Conservation (phyloP, 202 grass and related monocot genomes). For the Musa balbisiana region DNA sequence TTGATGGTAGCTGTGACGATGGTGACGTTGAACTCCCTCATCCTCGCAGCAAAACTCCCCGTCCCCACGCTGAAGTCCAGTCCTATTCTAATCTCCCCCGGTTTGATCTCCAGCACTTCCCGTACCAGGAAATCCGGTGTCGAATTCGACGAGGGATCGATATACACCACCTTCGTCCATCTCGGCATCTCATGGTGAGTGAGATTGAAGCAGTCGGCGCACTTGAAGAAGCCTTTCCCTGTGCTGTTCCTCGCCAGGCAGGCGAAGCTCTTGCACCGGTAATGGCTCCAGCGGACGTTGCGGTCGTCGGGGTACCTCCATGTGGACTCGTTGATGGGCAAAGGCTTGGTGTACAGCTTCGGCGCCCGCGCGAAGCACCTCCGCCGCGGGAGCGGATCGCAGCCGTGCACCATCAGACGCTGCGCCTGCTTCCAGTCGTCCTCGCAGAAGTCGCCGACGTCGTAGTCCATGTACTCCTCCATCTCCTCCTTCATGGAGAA, state of each 20-base stretch:
- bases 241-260: conserved; percentile 31
- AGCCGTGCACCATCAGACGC: conserved; percentile 37
- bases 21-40: conserved; percentile 34
- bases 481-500: conserved; percentile 28
- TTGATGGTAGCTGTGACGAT: conserved; percentile 32
- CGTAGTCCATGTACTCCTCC: conserved; percentile 31
- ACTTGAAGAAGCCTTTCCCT: conserved; percentile 43
- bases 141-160: conserved; percentile 18
- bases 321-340: conserved; percentile 23
- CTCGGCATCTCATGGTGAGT: conserved; percentile 31
- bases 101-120: conserved; percentile 28
- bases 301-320: conserved; percentile 33
- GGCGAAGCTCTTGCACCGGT: conserved; percentile 36
- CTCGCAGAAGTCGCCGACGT: conserved; percentile 25
- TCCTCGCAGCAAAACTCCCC: conserved; percentile 37
- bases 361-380: conserved; percentile 35
- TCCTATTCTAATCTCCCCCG: conserved; percentile 33
- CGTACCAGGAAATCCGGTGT: conserved; percentile 27
- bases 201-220: conserved; percentile 37
- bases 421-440: conserved; percentile 37
- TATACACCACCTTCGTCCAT: conserved; percentile 19
- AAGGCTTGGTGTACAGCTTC: conserved; percentile 26
- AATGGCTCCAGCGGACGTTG: conserved; percentile 37
- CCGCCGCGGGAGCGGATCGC: conserved; percentile 35
- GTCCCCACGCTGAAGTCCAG: conserved; percentile 40